These are phyloP conservation scores for Boletus holoroseus DNA, from an alignment of 1,284 basidiomycete genomes.

Conservation along the genomic window DNA sequence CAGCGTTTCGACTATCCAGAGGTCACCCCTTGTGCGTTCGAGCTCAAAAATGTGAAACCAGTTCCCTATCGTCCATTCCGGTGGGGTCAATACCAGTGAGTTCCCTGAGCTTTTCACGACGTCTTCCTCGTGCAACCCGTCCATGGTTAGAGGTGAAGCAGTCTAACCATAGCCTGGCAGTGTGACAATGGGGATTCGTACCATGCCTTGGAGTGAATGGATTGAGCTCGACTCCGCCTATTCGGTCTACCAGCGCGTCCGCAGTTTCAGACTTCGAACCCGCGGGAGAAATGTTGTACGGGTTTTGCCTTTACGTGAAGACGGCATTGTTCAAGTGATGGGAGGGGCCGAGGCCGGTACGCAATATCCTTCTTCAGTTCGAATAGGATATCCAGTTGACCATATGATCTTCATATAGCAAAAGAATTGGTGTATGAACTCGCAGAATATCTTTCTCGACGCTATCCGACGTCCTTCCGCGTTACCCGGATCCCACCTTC, in stretches of 20 bases:
- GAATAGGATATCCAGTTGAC: constrained; percentile 27
- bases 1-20: constrained; percentile 49
- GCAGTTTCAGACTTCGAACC: constrained; percentile 47
- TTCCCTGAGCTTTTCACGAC: constrained; percentile 6
- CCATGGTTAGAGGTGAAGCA: constrained; percentile 47
- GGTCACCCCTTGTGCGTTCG: constrained; percentile 38
- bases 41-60: constrained; percentile 44
- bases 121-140: neutral
- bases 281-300: constrained; percentile 45
- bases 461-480: constrained; percentile 55
- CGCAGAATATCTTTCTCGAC: constrained; percentile 54
- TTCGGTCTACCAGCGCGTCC: constrained; percentile 47
- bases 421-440: constrained; percentile 61
- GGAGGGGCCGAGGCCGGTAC: constrained; percentile 51
- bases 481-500: constrained; percentile 40
- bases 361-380: constrained; percentile 11
- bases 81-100: constrained; percentile 59
- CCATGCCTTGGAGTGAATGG: constrained; percentile 63
- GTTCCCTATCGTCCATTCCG: constrained; percentile 61
- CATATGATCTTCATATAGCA: constrained; percentile 34
- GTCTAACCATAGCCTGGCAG: constrained; percentile 56
- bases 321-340: constrained; percentile 43
- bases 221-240: constrained; percentile 61
- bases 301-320: constrained; percentile 38
- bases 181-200: constrained; percentile 64